These are phyloP conservation scores for Elsinoe australis DNA, from an alignment of 2,329 filamentous ascomycete genomes.

Conservation along the genomic window DNA sequence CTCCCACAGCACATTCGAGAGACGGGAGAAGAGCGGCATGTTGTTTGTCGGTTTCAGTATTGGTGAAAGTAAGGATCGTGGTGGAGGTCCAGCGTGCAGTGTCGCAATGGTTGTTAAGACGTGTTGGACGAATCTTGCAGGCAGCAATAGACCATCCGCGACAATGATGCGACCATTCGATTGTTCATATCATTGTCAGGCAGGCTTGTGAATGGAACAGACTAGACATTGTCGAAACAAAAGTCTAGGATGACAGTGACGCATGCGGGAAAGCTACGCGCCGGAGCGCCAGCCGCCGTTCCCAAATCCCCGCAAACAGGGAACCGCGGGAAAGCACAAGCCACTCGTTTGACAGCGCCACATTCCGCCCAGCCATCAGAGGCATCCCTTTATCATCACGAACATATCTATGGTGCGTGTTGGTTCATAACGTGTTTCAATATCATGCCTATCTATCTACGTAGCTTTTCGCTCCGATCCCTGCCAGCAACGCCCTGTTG, in stretches of 20 bases:
- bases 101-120: not conserved
- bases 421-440: too few relatives aligned
- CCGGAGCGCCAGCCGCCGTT: not conserved
- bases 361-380: too few relatives aligned
- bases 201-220: not conserved
- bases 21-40: conserved; percentile 7
- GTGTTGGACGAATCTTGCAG: not conserved
- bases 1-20: conserved; percentile 9
- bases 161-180: not conserved
- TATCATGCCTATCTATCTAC: conserved; percentile 7
- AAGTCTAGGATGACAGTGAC: not conserved
- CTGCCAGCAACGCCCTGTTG: not conserved
- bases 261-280: conserved; percentile 10
- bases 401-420: too few relatives aligned
- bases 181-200: conserved; percentile 1
- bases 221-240: not conserved
- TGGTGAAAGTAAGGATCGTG: too few relatives aligned
- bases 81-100: not conserved
- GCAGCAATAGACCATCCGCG: not conserved
- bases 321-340: not conserved
- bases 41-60: not conserved
- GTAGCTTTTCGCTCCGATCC: not conserved
- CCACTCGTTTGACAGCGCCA: too few relatives aligned
- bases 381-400: too few relatives aligned
- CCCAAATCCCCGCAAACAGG: conserved; percentile 2